Percentiles rank a stretch among this genome's conserved stretches.
phyloP scores from a whole-genome alignment of 352 stramenopile genomes.

The Phytopythium chamaehyphon region DNA sequence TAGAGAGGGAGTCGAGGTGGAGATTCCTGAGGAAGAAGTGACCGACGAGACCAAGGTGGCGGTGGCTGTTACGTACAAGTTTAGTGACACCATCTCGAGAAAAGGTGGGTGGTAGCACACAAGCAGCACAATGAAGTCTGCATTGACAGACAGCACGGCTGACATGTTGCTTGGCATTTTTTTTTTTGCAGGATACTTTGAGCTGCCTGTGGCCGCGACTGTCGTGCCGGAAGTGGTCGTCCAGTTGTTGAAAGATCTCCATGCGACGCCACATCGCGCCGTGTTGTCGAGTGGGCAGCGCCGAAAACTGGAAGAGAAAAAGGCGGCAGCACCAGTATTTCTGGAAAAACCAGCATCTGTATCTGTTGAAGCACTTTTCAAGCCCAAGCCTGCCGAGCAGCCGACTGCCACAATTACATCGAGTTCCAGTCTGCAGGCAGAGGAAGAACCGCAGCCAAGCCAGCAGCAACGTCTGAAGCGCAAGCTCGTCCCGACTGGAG shows the following conservation, averaged over 20 bases:
- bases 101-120: slow-evolving; percentile 12
- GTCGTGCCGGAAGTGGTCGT: slow-evolving; percentile 27
- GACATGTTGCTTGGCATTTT: background rate
- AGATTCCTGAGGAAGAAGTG: slow-evolving; percentile 4
- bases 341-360: too few relatives aligned
- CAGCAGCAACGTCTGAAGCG: slow-evolving; percentile 31
- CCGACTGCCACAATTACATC: too few relatives aligned
- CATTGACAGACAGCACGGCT: background rate
- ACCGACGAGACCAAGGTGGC: slow-evolving; percentile 11
- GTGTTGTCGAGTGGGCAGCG: slow-evolving; percentile 29
- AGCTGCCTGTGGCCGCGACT: slow-evolving; percentile 25
- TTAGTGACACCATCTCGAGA: slow-evolving; percentile 47
- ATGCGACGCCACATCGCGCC: slow-evolving; percentile 23
- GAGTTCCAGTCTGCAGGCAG: too few relatives aligned
- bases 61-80: slow-evolving; percentile 59
- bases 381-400: too few relatives aligned
- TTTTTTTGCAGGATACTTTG: slow-evolving; percentile 22
- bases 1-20: slow-evolving; percentile 32
- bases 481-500: slow-evolving; percentile 39
- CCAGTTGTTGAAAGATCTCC: slow-evolving; percentile 32
- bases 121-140: background rate
- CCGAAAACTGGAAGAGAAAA: background rate
- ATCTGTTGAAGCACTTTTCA: too few relatives aligned
- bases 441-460: background rate
- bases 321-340: too few relatives aligned